Evolutionary conservation across 176 grass and related monocot species (phyloP).

Genomic region (Hordeum vulgare): MorexV3_pseudomolecules_assembly NC_058518.1:506297449-506297948

Average conservation of each 20-base stretch:
- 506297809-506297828: too few species aligned
- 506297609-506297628: slow-evolving; percentile 50
- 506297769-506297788: background rate
- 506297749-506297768: slow-evolving; percentile 54
- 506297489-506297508: background rate
- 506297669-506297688: background rate
- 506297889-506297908: too few species aligned
- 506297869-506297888: too few species aligned
- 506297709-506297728: slow-evolving; percentile 61
- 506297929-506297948: too few species aligned
- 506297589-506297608: slow-evolving; percentile 52
- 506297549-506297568: slow-evolving; percentile 36
- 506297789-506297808: too few species aligned
- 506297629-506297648: slow-evolving; percentile 58
- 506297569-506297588: slow-evolving; percentile 64
- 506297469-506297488: background rate
- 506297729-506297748: slow-evolving; percentile 63
- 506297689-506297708: slow-evolving; percentile 64
- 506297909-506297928: too few species aligned
- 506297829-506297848: too few species aligned
- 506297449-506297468: slow-evolving; percentile 50
- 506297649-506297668: slow-evolving; percentile 27
- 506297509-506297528: background rate
- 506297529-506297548: background rate
- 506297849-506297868: too few species aligned